Evolutionary conservation across 1,284 basidiomycete genomes (phyloP).

Genomic region (Meripilus lineatus): DNA sequence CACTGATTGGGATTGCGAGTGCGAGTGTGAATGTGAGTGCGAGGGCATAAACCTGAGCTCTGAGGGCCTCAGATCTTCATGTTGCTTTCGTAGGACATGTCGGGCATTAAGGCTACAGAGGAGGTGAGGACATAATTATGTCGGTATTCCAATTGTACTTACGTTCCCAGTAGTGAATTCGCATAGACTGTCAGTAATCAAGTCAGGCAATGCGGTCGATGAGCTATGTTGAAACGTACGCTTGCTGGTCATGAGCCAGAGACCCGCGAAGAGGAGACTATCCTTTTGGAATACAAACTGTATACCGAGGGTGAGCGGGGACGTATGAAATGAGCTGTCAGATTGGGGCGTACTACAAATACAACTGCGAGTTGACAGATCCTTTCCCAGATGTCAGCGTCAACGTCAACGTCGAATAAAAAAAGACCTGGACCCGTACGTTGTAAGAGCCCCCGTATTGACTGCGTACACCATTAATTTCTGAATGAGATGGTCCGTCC

Average conservation of each 20-base stretch:
- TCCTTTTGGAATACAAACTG: slow-evolving; percentile 4
- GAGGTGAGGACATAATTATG: no score
- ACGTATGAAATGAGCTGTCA: neutral
- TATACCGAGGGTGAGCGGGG: neutral
- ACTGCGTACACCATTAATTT: slow-evolving; percentile 3
- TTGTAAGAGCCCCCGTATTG: slow-evolving; percentile 5
- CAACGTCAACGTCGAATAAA: no score
- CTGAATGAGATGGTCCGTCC: slow-evolving; percentile 2
- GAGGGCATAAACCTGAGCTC: no score
- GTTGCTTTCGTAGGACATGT: slow-evolving; percentile 1
- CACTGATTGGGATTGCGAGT: no score
- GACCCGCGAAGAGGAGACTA: slow-evolving; percentile 6
- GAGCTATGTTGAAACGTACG: no score
- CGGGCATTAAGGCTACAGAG: slow-evolving; percentile 4
- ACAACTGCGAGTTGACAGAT: no score
- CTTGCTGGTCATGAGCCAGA: slow-evolving; percentile 4
- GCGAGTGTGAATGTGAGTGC: no score
- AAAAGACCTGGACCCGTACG: neutral
- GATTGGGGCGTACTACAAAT: no score
- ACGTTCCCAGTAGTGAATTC: slow-evolving; percentile 7
- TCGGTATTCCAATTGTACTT: no score
- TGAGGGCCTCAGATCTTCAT: no score
- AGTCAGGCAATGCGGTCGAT: no score
- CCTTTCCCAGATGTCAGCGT: no score
- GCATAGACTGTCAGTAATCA: slow-evolving; percentile 7